phyloP scores from a whole-genome alignment of 164 flowering plant species.

The Sextonia rubra region DNA sequence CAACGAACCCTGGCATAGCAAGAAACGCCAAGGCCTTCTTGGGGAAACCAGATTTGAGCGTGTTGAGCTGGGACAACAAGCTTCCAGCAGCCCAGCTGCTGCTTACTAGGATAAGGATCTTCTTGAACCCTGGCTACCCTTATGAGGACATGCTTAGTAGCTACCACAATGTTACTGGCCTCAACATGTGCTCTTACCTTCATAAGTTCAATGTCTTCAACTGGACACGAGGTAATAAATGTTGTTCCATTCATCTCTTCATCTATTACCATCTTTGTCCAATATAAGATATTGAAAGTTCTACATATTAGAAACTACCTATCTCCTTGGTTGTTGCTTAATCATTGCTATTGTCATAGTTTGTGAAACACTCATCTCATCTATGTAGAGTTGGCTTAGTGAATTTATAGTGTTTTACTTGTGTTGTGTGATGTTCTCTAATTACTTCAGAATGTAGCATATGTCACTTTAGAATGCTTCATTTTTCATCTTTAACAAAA shows the following conservation, averaged over 20 bases:
- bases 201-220: constrained; percentile 45
- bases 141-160: constrained; percentile 56
- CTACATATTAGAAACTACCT: no score
- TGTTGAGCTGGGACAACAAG: constrained; percentile 64
- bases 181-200: constrained; percentile 79
- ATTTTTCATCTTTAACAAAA: no score
- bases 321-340: no score
- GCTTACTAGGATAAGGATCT: constrained; percentile 38
- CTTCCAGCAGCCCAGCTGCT: constrained; percentile 46
- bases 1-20: constrained; percentile 48
- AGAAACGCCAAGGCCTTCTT: constrained; percentile 41
- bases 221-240: constrained; percentile 49
- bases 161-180: constrained; percentile 52
- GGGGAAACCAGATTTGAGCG: constrained; percentile 26
- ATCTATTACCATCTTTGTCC: no score
- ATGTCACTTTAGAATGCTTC: no score
- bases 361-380: no score
- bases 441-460: no score
- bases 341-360: no score
- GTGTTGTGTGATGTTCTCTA: no score
- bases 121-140: constrained; percentile 54
- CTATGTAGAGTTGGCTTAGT: no score
- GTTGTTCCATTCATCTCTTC: background rate
- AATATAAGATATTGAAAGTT: no score
- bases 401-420: no score